phyloP scores from a whole-genome alignment of 768 basidiomycete genomes.

The Tricholomella constricta region DNA sequence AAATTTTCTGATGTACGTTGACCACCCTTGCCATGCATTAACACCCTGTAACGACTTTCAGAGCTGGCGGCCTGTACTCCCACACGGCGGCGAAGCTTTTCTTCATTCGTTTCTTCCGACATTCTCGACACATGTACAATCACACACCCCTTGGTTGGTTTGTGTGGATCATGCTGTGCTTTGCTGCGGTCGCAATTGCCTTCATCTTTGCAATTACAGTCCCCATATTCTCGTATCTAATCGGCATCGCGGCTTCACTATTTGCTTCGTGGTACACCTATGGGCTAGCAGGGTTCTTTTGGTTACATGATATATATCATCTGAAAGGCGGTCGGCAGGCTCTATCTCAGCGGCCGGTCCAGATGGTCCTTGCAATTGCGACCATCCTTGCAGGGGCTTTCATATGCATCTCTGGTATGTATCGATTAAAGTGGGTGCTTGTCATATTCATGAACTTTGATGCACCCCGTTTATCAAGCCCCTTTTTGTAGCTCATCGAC shows the following conservation, averaged over 20 bases:
- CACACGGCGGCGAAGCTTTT: conserved; percentile 58
- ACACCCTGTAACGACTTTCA: conserved; percentile 12
- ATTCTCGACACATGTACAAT: conserved; percentile 47
- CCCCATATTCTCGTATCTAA: conserved; percentile 56
- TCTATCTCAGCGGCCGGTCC: conserved; percentile 33
- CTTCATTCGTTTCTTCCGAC: conserved; percentile 53
- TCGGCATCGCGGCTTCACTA: conserved; percentile 52
- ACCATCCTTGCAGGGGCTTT: conserved; percentile 52
- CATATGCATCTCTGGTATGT: conserved; percentile 57
- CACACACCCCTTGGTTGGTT: conserved; percentile 54
- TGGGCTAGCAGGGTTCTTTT: conserved; percentile 55
- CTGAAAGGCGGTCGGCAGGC: conserved; percentile 37
- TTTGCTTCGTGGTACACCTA: conserved; percentile 66
- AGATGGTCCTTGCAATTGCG: conserved; percentile 37
- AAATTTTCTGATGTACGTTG: conserved; percentile 51
- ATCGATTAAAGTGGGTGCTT: conserved; percentile 43
- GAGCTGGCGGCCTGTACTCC: conserved; percentile 46
- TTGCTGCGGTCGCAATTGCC: conserved; percentile 39
- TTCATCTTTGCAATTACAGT: conserved; percentile 52
- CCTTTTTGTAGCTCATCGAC: conserved; percentile 40
- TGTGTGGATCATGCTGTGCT: conserved; percentile 46
- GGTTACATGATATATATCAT: conserved; percentile 50
- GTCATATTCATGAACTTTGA: neutral
- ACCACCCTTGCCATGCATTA: neutral
- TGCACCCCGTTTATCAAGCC: neutral